Conservation (phyloP, 1,139 yeast genomes). For the Candida sp. region DNA sequence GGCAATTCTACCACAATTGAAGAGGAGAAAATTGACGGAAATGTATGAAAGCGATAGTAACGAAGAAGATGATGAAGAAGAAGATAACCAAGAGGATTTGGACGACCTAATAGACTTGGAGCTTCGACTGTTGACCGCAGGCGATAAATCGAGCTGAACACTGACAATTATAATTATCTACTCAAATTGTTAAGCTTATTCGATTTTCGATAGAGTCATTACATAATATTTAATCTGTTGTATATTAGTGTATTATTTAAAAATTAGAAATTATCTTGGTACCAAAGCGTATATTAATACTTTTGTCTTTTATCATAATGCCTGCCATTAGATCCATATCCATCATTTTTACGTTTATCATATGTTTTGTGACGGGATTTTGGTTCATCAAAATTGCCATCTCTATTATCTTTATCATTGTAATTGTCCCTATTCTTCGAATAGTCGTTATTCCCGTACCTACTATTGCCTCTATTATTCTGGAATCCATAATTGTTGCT, state of each 20-base stretch:
- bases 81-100: slow-evolving; percentile 10
- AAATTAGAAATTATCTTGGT: not conserved
- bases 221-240: not conserved
- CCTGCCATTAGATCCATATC: slow-evolving; percentile 17
- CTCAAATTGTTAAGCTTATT: no score
- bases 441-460: slow-evolving; percentile 4
- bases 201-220: no score
- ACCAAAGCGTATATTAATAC: slow-evolving; percentile 11
- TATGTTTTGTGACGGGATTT: not conserved
- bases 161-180: no score
- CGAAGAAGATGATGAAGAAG: slow-evolving; percentile 4
- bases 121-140: slow-evolving; percentile 18
- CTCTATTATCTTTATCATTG: slow-evolving; percentile 4
- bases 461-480: slow-evolving; percentile 5
- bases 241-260: slow-evolving; percentile 6
- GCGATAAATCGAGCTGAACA: slow-evolving; percentile 7
- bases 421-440: not conserved
- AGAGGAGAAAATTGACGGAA: slow-evolving; percentile 4
- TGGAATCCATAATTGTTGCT: slow-evolving; percentile 2
- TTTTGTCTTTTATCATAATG: slow-evolving; percentile 32
- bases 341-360: slow-evolving; percentile 25
- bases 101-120: slow-evolving; percentile 31
- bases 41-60: slow-evolving; percentile 1
- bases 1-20: slow-evolving; percentile 4
- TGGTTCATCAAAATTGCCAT: slow-evolving; percentile 8